These are phyloP conservation scores for Hymenoscyphus scutula DNA, from an alignment of 2,329 filamentous ascomycete genomes.

Conservation along the genomic window DNA sequence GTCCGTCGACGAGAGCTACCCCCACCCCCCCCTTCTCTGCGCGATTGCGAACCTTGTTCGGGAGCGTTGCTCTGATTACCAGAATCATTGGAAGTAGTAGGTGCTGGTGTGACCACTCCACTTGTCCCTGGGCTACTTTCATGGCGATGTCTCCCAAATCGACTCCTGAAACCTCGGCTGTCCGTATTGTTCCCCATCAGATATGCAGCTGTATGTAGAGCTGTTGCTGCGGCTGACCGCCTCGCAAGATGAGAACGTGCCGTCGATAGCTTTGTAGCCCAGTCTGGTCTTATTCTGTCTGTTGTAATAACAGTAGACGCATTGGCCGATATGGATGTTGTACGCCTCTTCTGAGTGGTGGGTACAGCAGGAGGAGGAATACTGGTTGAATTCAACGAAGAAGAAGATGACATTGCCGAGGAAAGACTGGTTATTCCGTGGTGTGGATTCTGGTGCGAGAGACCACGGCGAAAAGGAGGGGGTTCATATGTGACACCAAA, in stretches of 20 bases:
- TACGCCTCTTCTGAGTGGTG: constrained; percentile 48
- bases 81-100: constrained; percentile 29
- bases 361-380: constrained; percentile 24
- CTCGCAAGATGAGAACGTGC: constrained; percentile 83
- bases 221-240: constrained; percentile 86
- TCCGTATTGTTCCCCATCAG: constrained; percentile 58
- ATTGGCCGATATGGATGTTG: constrained; percentile 73
- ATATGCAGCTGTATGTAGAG: constrained; percentile 91
- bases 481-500: constrained; percentile 95
- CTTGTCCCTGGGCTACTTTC: constrained; percentile 34
- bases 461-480: constrained; percentile 81
- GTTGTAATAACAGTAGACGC: constrained; percentile 88
- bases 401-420: constrained; percentile 83
- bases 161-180: constrained; percentile 32
- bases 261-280: constrained; percentile 83
- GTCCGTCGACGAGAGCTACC: constrained; percentile 41
- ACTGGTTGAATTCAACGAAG: constrained; percentile 65
- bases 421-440: constrained; percentile 50
- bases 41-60: constrained; percentile 30
- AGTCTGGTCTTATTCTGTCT: constrained; percentile 88
- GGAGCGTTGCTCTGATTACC: constrained; percentile 27
- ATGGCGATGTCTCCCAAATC: constrained; percentile 34
- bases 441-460: constrained; percentile 62
- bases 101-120: constrained; percentile 34
- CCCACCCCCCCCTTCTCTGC: constrained; percentile 38